A percentile compares a stretch with the other conserved stretches of the same genome.
Evolutionary conservation across 108 stramenopile genomes (phyloP).

Genomic region (Asterionellopsis glacialis): DNA sequence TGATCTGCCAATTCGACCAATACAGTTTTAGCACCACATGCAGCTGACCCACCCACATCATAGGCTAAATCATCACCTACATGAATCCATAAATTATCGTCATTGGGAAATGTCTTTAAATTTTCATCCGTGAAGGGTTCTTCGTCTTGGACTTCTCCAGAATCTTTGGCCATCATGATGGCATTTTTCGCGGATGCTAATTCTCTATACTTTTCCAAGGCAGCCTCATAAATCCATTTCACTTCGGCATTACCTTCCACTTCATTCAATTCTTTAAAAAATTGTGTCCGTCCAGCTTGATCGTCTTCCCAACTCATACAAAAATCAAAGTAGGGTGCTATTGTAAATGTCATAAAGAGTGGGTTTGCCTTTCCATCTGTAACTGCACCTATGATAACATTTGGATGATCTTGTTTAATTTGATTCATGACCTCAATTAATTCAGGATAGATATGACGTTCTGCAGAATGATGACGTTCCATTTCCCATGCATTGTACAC

Average conservation of each 20-base stretch:
- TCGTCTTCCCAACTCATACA: constrained; percentile 88
- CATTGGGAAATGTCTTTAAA: no score
- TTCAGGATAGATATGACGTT: constrained; percentile 79
- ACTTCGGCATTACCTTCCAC: constrained; percentile 67
- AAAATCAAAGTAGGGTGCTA: constrained; percentile 86
- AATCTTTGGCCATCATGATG: constrained; percentile 31
- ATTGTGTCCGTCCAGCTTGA: constrained; percentile 60
- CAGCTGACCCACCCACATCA: constrained; percentile 76
- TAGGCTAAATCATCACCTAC: constrained; percentile 87
- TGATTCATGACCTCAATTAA: constrained; percentile 53
- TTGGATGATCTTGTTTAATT: constrained; percentile 73
- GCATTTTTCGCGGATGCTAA: constrained; percentile 45
- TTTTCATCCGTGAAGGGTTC: constrained; percentile 11
- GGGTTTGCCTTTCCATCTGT: constrained; percentile 89
- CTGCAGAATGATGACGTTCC: constrained; percentile 85
- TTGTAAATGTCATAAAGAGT: constrained; percentile 78
- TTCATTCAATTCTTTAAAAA: constrained; percentile 69
- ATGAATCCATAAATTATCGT: constrained; percentile 70
- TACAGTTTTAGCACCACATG: constrained; percentile 84
- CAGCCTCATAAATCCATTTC: constrained; percentile 87
- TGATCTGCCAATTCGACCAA: constrained; percentile 63
- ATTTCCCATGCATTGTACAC: constrained; percentile 84
- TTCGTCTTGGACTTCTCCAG: no score
- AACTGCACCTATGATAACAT: constrained; percentile 83
- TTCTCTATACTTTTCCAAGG: constrained; percentile 67